Percentiles rank a stretch among this genome's conserved stretches.
Evolutionary conservation across 1,284 basidiomycete species (phyloP).

Genomic region (Rhodofomes roseus): DNA sequence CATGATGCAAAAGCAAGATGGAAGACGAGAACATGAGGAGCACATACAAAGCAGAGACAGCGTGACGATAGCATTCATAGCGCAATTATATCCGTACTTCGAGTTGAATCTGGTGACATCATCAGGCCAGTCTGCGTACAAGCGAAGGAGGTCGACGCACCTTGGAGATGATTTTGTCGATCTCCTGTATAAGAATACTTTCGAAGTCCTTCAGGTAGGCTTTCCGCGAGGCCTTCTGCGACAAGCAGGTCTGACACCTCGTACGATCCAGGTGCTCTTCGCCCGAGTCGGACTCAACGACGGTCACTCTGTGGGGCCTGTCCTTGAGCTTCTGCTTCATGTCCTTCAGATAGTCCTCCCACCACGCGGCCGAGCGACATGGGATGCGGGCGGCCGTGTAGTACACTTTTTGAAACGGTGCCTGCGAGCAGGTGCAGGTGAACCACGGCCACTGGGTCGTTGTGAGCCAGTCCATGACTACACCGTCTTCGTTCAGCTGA

Average conservation of each 20-base stretch:
- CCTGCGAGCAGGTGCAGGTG: background rate
- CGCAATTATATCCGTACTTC: background rate
- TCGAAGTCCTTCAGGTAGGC: background rate
- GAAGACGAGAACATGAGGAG: background rate
- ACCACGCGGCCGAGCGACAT: background rate
- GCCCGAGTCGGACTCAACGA: background rate
- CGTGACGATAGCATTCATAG: background rate
- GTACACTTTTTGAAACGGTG: background rate
- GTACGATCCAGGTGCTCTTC: background rate
- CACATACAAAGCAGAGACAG: background rate
- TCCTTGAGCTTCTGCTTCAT: background rate
- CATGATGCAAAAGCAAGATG: background rate
- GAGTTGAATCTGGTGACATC: background rate
- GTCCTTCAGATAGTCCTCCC: background rate
- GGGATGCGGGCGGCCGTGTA: background rate
- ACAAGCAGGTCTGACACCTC: background rate
- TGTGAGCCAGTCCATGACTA: background rate
- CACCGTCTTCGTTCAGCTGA: background rate
- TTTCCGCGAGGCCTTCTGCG: background rate
- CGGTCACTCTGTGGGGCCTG: background rate
- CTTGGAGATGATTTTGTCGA: background rate
- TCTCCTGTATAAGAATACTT: background rate
- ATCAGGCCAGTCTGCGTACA: background rate
- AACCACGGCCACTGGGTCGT: slow-evolving; percentile 1
- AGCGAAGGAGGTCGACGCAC: background rate